Evolutionary conservation across 257 asterid species (phyloP).

Genomic region (Penstemon barbatus): DNA sequence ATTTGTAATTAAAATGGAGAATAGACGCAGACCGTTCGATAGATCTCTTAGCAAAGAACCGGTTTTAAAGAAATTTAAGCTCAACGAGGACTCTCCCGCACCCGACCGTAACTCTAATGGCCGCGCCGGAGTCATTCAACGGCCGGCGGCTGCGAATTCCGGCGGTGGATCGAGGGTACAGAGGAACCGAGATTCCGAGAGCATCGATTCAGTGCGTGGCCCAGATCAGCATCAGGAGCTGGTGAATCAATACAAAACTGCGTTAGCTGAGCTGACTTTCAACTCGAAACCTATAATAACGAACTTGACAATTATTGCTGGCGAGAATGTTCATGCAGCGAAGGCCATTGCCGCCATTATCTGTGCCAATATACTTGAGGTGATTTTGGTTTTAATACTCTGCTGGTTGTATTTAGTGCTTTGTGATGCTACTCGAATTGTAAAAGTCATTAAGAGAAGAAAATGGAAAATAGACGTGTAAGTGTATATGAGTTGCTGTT

Average conservation of each 20-base stretch:
- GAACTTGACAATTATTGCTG: conserved; percentile 93
- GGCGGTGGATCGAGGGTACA: conserved; percentile 40
- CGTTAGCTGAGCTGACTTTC: conserved; percentile 81
- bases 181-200: conserved; percentile 57
- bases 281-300: conserved; percentile 97
- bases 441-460: conserved; percentile 2
- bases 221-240: conserved; percentile 66
- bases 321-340: conserved; percentile 88
- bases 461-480: neutral
- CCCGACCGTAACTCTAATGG: conserved; percentile 70
- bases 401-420: conserved; percentile 33
- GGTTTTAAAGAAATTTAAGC: conserved; percentile 84
- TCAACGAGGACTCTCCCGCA: conserved; percentile 49
- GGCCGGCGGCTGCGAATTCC: conserved; percentile 45
- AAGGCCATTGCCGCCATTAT: conserved; percentile 78
- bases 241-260: conserved; percentile 85
- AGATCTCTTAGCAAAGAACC: conserved; percentile 74
- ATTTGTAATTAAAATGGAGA: conserved; percentile 67
- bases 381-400: conserved; percentile 51
- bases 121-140: conserved; percentile 50
- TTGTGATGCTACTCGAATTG: conserved; percentile 30
- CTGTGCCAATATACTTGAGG: conserved; percentile 87
- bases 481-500: conserved; percentile 29
- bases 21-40: conserved; percentile 74
- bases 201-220: conserved; percentile 59